Percentiles rank a stretch among this genome's conserved stretches.
phyloP scores from a whole-genome alignment of 2,329 filamentous ascomycete species.

The Colletotrichum cordylinicola region DNA sequence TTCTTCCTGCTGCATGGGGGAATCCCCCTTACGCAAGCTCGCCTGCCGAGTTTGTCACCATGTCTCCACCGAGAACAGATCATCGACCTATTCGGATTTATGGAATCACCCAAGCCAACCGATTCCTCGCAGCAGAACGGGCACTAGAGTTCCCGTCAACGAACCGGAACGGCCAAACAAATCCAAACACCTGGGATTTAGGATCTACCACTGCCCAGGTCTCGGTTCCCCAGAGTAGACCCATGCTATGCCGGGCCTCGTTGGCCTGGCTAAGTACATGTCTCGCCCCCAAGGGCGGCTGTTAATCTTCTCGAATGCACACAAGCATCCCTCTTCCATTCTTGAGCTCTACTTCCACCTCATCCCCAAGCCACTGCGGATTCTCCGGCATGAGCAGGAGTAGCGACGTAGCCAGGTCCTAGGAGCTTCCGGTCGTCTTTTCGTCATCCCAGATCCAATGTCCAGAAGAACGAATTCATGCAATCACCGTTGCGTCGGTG shows the following conservation, averaged over 20 bases:
- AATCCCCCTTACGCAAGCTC: not conserved
- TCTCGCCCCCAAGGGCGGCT: not conserved
- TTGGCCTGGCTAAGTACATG: not conserved
- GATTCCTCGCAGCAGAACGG: not conserved
- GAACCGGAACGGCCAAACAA: not conserved
- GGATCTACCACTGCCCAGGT: not conserved
- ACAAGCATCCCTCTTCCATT: not conserved
- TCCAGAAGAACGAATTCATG: not conserved
- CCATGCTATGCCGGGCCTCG: not conserved
- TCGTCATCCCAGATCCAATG: not conserved
- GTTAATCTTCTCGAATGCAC: not conserved
- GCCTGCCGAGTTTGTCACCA: not conserved
- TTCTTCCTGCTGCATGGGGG: not conserved
- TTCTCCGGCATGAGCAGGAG: not conserved
- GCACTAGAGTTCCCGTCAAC: not conserved
- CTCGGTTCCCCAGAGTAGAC: not conserved
- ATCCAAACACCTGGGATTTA: not conserved
- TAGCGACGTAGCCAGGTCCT: not conserved
- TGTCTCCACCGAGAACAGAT: not conserved
- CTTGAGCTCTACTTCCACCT: not conserved
- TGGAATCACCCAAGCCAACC: not conserved
- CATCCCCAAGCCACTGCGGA: not conserved
- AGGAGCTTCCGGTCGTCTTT: not conserved
- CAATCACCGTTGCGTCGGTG: not conserved
- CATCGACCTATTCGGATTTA: not conserved